These are phyloP conservation scores for Stemphylium vesicarium DNA, from an alignment of 2,329 filamentous ascomycete genomes.

Conservation along the genomic window DNA sequence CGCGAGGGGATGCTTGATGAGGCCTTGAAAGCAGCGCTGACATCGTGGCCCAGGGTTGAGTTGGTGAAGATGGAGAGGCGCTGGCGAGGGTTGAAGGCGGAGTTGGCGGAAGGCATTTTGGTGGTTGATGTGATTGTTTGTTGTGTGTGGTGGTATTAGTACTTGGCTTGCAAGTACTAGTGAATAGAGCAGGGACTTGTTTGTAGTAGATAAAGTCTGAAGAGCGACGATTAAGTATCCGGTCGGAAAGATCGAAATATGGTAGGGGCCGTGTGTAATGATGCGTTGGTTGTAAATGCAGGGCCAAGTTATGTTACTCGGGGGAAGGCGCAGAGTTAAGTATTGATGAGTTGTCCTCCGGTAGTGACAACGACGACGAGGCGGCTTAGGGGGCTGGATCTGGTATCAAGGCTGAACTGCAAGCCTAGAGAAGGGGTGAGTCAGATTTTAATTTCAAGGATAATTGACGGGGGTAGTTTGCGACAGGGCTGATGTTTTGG, in stretches of 20 bases:
- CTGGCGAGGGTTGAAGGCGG: slow-evolving; percentile 45
- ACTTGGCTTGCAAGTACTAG: not conserved
- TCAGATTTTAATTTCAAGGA: slow-evolving; percentile 46
- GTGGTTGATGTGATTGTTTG: slow-evolving; percentile 3
- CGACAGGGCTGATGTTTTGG: slow-evolving; percentile 34
- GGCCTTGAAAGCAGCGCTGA: slow-evolving; percentile 50
- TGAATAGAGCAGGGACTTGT: no score
- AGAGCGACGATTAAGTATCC: slow-evolving; percentile 23
- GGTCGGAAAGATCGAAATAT: slow-evolving; percentile 10
- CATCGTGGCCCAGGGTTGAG: slow-evolving; percentile 49
- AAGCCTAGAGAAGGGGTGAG: slow-evolving; percentile 38
- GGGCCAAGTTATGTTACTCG: slow-evolving; percentile 11
- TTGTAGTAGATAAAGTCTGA: no score
- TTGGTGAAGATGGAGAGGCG: slow-evolving; percentile 52
- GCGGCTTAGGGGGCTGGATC: slow-evolving; percentile 3
- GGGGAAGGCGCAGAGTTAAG: slow-evolving; percentile 22
- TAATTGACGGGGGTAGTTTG: slow-evolving; percentile 1
- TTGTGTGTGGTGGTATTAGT: slow-evolving; percentile 4
- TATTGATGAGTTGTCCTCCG: slow-evolving; percentile 42
- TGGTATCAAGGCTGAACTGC: slow-evolving; percentile 9
- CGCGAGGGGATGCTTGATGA: slow-evolving; percentile 36
- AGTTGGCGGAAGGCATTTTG: slow-evolving; percentile 38
- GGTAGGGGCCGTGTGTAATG: slow-evolving; percentile 6
- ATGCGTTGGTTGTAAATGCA: slow-evolving; percentile 27
- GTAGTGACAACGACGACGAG: slow-evolving; percentile 23